These are phyloP conservation scores for Papiliotrema nemorosa DNA, from an alignment of 1,284 basidiomycete genomes.

Conservation along the genomic window DNA sequence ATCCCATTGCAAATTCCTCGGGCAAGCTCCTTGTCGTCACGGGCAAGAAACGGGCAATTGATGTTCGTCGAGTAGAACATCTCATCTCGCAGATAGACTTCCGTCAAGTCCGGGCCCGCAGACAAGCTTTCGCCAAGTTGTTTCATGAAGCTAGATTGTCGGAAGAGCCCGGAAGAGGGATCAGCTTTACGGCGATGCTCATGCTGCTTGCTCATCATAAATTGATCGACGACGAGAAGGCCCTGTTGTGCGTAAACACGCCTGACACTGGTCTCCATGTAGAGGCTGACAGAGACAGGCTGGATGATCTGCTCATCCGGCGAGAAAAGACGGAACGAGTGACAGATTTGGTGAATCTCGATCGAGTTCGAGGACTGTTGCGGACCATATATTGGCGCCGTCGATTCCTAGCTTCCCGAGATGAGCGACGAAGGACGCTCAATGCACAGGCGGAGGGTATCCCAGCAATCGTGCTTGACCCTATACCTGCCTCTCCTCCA, in stretches of 20 bases:
- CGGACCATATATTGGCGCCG: conserved; percentile 70
- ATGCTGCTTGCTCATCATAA: conserved; percentile 85
- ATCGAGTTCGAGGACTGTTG: conserved; percentile 73
- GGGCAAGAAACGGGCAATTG: conserved; percentile 55
- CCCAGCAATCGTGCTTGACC: conserved; percentile 47
- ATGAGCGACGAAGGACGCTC: conserved; percentile 25
- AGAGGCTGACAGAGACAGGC: conserved; percentile 51
- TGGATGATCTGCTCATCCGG: conserved; percentile 74
- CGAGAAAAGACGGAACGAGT: conserved; percentile 75
- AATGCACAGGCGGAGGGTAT: conserved; percentile 38
- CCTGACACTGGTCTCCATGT: neutral
- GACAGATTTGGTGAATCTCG: conserved; percentile 74
- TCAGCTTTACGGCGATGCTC: conserved; percentile 90
- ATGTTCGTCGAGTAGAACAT: conserved; percentile 61
- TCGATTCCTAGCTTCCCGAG: conserved; percentile 55
- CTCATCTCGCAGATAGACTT: conserved; percentile 66
- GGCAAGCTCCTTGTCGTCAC: conserved; percentile 21
- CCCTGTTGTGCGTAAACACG: conserved; percentile 63
- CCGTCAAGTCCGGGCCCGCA: conserved; percentile 60
- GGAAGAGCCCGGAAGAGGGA: conserved; percentile 68
- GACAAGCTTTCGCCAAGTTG: conserved; percentile 67
- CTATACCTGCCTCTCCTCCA: conserved; percentile 33
- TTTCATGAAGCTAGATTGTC: conserved; percentile 81
- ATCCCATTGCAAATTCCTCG: conserved; percentile 24
- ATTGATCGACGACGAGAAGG: conserved; percentile 82